A percentile compares a stretch with the other conserved stretches of the same genome.
Evolutionary conservation across 495 filamentous ascomycete species (phyloP).

Genomic region (Podospora pseudopauciseta): DNA sequence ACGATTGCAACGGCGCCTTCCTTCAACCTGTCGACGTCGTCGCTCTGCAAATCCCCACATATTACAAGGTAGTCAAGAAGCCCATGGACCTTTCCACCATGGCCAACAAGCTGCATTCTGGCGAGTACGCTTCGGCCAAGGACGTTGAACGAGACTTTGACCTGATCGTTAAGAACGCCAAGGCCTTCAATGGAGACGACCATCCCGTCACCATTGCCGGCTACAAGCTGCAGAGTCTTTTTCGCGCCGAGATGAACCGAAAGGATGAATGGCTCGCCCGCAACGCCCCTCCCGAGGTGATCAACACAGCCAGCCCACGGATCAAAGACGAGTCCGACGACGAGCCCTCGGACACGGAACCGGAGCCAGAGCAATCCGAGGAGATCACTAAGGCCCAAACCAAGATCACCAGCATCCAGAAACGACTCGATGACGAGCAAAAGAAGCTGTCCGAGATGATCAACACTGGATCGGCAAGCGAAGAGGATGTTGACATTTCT

Average conservation of each 20-base stretch:
- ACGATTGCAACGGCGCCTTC: conserved; percentile 63
- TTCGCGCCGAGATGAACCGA: conserved; percentile 66
- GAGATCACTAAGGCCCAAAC: conserved; percentile 22
- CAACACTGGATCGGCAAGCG: conserved; percentile 64
- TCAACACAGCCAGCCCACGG: conserved; percentile 28
- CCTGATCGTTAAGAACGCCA: conserved; percentile 85
- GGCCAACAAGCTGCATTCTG: conserved; percentile 65
- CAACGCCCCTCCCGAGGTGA: conserved; percentile 58
- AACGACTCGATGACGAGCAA: conserved; percentile 51
- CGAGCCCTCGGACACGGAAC: conserved; percentile 40
- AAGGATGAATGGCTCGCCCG: conserved; percentile 74
- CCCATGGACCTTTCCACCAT: conserved; percentile 92
- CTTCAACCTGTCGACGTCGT: conserved; percentile 85
- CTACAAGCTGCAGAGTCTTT: conserved; percentile 64
- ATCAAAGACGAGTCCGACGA: conserved; percentile 60
- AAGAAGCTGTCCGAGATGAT: conserved; percentile 64
- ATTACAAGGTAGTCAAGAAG: conserved; percentile 89
- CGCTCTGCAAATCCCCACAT: conserved; percentile 87
- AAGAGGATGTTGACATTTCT: conserved; percentile 56
- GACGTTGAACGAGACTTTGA: conserved; percentile 82
- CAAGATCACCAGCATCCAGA: conserved; percentile 24
- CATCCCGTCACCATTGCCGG: conserved; percentile 70
- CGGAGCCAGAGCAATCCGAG: conserved; percentile 30
- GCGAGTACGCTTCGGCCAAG: conserved; percentile 77
- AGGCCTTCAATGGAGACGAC: conserved; percentile 80